Percentiles rank a stretch among this genome's conserved stretches.
Conservation (phyloP, 805 yeast genomes). For the Clavispora carvajalis region DNA sequence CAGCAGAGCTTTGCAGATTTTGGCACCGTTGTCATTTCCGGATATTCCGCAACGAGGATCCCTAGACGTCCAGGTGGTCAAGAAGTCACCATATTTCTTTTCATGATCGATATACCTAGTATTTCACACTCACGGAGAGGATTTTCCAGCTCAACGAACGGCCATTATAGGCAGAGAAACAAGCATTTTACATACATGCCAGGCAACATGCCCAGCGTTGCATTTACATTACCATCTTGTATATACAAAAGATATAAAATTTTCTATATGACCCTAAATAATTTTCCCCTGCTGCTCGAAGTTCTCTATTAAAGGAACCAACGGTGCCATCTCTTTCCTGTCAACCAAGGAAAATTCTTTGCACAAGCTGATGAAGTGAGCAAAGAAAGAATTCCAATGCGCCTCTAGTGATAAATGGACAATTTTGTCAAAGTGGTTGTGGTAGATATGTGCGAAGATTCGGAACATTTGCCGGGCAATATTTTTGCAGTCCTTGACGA, state of each 20-base stretch:
- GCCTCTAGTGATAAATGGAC: constrained; percentile 92
- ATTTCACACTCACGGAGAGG: not conserved
- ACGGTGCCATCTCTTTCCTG: constrained; percentile 71
- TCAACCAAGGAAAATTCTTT: constrained; percentile 82
- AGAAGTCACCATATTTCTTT: constrained; percentile 78
- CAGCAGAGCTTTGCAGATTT: constrained; percentile 34
- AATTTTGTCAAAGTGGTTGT: constrained; percentile 89
- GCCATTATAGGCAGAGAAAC: too few species aligned
- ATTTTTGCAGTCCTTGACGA: constrained; percentile 76
- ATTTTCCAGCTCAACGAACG: too few species aligned
- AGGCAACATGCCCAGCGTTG: not conserved
- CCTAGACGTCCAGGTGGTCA: constrained; percentile 71
- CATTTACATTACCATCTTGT: not conserved
- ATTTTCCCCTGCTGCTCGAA: constrained; percentile 87
- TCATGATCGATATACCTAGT: constrained; percentile 16
- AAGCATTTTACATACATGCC: not conserved
- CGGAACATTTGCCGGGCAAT: constrained; percentile 90
- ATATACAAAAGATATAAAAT: not conserved
- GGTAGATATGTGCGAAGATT: constrained; percentile 91
- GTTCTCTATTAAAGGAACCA: constrained; percentile 68
- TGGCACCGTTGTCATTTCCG: constrained; percentile 69
- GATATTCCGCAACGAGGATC: constrained; percentile 74
- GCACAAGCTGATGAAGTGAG: constrained; percentile 84
- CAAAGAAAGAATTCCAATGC: constrained; percentile 96
- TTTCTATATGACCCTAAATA: constrained; percentile 20